A percentile compares a stretch with the other conserved stretches of the same genome.
These are phyloP conservation scores for Phaeoacremonium minimum DNA, from an alignment of 2,329 filamentous ascomycete genomes.

Conservation along the genomic window DNA sequence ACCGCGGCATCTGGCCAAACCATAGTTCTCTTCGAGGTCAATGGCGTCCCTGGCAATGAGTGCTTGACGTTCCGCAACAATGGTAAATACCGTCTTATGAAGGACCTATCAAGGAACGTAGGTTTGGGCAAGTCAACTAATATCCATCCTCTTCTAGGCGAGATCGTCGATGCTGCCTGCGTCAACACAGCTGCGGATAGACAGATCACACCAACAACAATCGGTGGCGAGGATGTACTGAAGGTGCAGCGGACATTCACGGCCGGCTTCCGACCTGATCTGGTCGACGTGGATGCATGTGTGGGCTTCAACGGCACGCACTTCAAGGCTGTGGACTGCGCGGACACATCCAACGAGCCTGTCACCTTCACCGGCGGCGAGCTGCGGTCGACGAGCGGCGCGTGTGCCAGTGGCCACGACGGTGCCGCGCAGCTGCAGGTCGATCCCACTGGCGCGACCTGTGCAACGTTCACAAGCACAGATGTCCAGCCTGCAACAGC, in stretches of 20 bases:
- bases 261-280: slow-evolving; percentile 30
- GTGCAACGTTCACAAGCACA: slow-evolving; percentile 24
- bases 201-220: slow-evolving; percentile 30
- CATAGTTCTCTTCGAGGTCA: slow-evolving; percentile 31
- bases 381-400: slow-evolving; percentile 21
- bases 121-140: too few species aligned
- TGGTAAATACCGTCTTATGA: too few species aligned
- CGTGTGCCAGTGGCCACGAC: slow-evolving; percentile 29
- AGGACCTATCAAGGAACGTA: too few species aligned
- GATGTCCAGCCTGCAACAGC: slow-evolving; percentile 14
- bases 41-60: slow-evolving; percentile 27
- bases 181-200: slow-evolving; percentile 29
- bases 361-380: slow-evolving; percentile 21
- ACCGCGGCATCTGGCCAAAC: slow-evolving; percentile 13
- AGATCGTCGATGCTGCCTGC: slow-evolving; percentile 35
- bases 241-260: slow-evolving; percentile 30
- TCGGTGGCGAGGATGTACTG: slow-evolving; percentile 24
- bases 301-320: slow-evolving; percentile 33
- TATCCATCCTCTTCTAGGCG: slow-evolving; percentile 17
- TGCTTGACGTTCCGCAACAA: slow-evolving; percentile 37
- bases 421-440: slow-evolving; percentile 23
- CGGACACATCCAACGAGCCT: slow-evolving; percentile 11
- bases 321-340: slow-evolving; percentile 30
- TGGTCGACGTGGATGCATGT: slow-evolving; percentile 29
- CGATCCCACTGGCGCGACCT: slow-evolving; percentile 18